These are phyloP conservation scores for Picea abies DNA, from an alignment of 83 land plant species.

Conservation along the genomic window DNA sequence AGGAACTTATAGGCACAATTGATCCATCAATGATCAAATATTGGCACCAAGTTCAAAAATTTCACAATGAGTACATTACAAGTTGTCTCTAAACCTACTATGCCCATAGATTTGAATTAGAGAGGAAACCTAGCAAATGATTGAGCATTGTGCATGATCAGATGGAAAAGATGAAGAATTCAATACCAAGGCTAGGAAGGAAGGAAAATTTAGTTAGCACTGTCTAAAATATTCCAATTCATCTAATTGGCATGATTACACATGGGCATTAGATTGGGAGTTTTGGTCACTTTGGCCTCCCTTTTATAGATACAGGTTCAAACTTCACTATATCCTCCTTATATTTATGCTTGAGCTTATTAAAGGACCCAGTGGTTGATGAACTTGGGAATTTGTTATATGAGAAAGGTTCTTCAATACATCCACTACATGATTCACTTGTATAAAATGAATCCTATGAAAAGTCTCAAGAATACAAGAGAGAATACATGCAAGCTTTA, in stretches of 20 bases:
- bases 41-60: background rate
- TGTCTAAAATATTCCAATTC: background rate
- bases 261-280: background rate
- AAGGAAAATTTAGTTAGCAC: background rate
- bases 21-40: background rate
- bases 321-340: background rate
- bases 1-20: background rate
- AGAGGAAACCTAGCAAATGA: background rate
- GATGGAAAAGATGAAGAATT: background rate
- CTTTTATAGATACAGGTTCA: too few relatives aligned
- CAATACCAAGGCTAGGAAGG: background rate
- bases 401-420: background rate
- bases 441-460: background rate
- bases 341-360: too few relatives aligned
- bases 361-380: background rate
- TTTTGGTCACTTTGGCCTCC: background rate
- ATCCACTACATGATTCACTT: background rate
- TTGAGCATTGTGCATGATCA: too few relatives aligned
- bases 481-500: too few relatives aligned
- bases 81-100: background rate
- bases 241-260: too few relatives aligned
- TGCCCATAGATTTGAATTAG: background rate
- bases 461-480: too few relatives aligned
- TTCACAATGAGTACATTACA: background rate
- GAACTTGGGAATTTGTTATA: background rate